Conservation (phyloP, 164 flowering plant genomes). For the Paratinospora sagittata region DNA sequence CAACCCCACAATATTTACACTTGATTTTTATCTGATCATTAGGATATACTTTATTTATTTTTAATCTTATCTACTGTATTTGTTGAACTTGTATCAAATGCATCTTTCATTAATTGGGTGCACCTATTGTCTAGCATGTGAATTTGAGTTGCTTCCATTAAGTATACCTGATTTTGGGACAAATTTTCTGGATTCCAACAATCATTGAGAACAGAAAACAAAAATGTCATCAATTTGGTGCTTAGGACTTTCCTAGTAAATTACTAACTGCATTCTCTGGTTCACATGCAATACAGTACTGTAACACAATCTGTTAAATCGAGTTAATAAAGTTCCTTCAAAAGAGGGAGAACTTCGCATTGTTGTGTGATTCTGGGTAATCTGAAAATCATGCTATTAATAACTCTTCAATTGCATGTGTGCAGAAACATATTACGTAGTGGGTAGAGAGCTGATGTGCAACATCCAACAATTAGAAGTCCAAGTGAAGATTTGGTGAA, state of each 20-base stretch:
- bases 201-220: not conserved
- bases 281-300: too few relatives aligned
- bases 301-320: not conserved
- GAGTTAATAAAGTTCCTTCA: not conserved
- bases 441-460: slow-evolving; percentile 47
- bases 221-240: not conserved
- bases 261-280: not conserved
- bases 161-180: not conserved
- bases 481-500: slow-evolving; percentile 17
- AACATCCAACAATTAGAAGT: slow-evolving; percentile 44
- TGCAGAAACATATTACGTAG: slow-evolving; percentile 59
- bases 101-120: too few relatives aligned
- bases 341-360: not conserved
- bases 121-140: not conserved
- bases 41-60: too few relatives aligned
- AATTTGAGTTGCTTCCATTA: not conserved
- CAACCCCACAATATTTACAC: too few relatives aligned
- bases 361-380: not conserved
- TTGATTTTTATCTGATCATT: too few relatives aligned
- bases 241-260: not conserved
- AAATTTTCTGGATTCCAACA: not conserved
- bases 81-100: too few relatives aligned
- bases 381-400: not conserved
- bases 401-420: slow-evolving; percentile 4
- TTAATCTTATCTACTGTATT: too few relatives aligned